Percentiles rank a stretch among this genome's conserved stretches.
phyloP scores from a whole-genome alignment of 2,329 filamentous ascomycete species.

The Colletotrichum gigasporum region DNA sequence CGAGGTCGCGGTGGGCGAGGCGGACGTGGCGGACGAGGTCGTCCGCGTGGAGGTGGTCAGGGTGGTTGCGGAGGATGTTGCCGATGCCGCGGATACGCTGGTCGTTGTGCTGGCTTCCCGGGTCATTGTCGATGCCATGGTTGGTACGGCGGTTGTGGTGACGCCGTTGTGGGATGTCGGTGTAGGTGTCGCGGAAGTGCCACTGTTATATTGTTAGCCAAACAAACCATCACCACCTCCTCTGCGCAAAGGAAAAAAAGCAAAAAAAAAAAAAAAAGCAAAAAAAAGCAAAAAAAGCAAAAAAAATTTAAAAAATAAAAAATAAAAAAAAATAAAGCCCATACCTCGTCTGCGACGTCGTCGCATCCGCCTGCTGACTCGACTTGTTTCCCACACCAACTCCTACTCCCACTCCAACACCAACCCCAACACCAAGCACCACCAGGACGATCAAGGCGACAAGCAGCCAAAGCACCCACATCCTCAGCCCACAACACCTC shows the following conservation, averaged over 20 bases:
- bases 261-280: too few species aligned
- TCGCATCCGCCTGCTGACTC: slow-evolving; percentile 1
- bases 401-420: slow-evolving; percentile 50
- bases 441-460: slow-evolving; percentile 41
- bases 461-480: slow-evolving; percentile 47
- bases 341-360: slow-evolving; percentile 6
- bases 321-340: neutral
- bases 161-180: neutral
- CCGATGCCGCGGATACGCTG: slow-evolving; percentile 23
- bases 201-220: neutral
- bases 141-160: too few species aligned
- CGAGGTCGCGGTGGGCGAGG: slow-evolving; percentile 37
- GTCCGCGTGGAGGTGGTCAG: neutral
- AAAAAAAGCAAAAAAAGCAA: too few species aligned
- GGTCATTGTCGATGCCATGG: neutral
- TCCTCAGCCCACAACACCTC: slow-evolving; percentile 39
- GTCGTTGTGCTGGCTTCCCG: neutral
- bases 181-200: slow-evolving; percentile 7
- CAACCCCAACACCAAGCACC: slow-evolving; percentile 49
- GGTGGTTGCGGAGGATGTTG: slow-evolving; percentile 20
- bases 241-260: too few species aligned
- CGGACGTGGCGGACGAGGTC: slow-evolving; percentile 32
- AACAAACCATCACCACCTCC: neutral
- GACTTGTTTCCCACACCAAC: slow-evolving; percentile 22
- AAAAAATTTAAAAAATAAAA: too few species aligned